A percentile compares a stretch with the other conserved stretches of the same genome.
Evolutionary conservation across 495 filamentous ascomycete genomes (phyloP).

Genomic region (Penicillium bialowiezense): DNA sequence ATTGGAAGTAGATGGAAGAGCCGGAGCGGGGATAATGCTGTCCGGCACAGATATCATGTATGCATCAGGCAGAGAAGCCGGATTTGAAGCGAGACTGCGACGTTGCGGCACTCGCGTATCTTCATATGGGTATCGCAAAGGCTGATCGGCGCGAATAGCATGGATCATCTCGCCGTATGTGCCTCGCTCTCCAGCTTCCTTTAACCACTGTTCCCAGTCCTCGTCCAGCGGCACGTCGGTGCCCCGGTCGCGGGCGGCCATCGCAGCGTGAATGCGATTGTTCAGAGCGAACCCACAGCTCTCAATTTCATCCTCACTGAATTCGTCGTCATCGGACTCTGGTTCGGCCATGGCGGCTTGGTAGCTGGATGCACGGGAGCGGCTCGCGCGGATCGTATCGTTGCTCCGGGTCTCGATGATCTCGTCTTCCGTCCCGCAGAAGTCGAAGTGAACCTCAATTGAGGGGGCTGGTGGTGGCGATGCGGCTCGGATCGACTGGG

Average conservation of each 20-base stretch:
- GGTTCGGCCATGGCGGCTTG: conserved; percentile 18
- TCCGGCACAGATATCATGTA: conserved; percentile 15
- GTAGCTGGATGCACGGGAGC: conserved; percentile 18
- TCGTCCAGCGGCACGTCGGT: conserved; percentile 66
- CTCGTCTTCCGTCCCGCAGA: conserved; percentile 28
- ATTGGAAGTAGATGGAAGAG: conserved; percentile 12
- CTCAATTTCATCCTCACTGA: conserved; percentile 64
- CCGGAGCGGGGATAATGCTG: conserved; percentile 10
- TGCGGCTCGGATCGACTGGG: conserved; percentile 55
- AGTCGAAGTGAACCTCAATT: conserved; percentile 32
- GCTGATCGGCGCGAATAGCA: conserved; percentile 40
- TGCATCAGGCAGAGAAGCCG: conserved; percentile 17
- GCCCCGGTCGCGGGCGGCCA: conserved; percentile 61
- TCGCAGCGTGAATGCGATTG: conserved; percentile 66
- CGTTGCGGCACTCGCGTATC: conserved; percentile 22
- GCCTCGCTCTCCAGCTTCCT: conserved; percentile 69
- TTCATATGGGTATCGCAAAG: conserved; percentile 31
- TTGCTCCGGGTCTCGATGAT: conserved; percentile 23
- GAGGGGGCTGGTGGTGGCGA: conserved; percentile 33
- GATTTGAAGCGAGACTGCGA: conserved; percentile 9
- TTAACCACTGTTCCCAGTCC: conserved; percentile 84
- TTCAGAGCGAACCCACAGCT: conserved; percentile 74
- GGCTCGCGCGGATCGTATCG: conserved; percentile 25
- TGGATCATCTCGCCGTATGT: conserved; percentile 41
- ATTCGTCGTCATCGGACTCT: conserved; percentile 51